Evolutionary conservation across 331 rosid genomes (phyloP).

Genomic region (Quercus phellos): DNA sequence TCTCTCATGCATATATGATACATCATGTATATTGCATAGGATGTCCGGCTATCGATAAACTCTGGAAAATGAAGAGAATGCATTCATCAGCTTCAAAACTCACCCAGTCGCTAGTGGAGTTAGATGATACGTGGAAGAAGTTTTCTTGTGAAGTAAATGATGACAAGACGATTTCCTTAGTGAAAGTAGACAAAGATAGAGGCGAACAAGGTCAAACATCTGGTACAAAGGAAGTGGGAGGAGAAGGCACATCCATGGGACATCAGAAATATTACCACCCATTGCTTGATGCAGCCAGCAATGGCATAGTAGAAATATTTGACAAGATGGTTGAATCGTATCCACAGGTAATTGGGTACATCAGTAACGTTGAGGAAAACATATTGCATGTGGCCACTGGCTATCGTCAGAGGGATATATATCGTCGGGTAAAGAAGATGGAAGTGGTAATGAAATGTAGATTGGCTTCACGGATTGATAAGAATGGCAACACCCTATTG

Average conservation of each 20-base stretch:
- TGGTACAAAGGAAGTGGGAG: neutral
- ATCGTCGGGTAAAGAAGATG: neutral
- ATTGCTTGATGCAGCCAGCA: conserved; percentile 10
- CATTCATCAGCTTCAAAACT: conserved; percentile 7
- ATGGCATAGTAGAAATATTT: conserved; percentile 12
- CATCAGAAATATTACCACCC: neutral
- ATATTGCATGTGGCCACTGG: conserved; percentile 27
- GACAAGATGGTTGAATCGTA: neutral
- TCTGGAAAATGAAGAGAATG: conserved; percentile 10
- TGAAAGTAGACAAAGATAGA: too few relatives aligned
- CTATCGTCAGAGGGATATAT: conserved; percentile 20
- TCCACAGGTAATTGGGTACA: conserved; percentile 24
- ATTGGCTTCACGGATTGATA: neutral
- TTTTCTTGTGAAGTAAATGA: fast-evolving
- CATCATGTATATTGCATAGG: conserved; percentile 7
- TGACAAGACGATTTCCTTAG: neutral
- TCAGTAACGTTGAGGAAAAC: neutral
- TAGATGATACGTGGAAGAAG: conserved; percentile 2
- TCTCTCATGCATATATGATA: too few relatives aligned
- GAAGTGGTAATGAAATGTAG: neutral
- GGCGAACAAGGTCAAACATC: neutral
- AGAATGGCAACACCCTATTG: neutral
- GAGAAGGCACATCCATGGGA: neutral
- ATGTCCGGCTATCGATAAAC: neutral
- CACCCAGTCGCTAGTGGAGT: neutral